Conservation (phyloP, 805 yeast species). For the Metschnikowia peoriensis region DNA sequence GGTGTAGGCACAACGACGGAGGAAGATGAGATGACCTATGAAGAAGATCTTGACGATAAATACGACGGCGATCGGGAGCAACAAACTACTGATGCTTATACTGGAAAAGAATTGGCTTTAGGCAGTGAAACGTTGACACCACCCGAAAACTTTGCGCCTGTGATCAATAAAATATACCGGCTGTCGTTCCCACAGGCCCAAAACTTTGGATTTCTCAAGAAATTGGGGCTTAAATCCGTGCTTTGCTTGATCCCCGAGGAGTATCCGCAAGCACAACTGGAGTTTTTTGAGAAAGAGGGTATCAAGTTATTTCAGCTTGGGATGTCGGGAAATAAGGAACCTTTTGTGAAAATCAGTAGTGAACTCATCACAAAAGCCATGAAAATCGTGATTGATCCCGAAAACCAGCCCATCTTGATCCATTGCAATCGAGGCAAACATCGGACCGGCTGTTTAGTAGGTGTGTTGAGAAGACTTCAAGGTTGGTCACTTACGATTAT, state of each 20-base stretch:
- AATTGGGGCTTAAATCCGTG: slow-evolving; percentile 66
- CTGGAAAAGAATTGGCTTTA: slow-evolving; percentile 9
- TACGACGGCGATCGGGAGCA: slow-evolving; percentile 28
- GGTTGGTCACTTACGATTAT: slow-evolving; percentile 93
- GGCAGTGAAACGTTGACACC: slow-evolving; percentile 43
- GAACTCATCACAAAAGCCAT: slow-evolving; percentile 76
- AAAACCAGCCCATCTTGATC: slow-evolving; percentile 85
- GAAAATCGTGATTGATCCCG: slow-evolving; percentile 77
- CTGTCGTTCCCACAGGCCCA: slow-evolving; percentile 87
- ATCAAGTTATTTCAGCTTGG: slow-evolving; percentile 84
- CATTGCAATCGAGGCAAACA: slow-evolving; percentile 98
- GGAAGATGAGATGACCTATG: slow-evolving; percentile 27
- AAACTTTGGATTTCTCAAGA: slow-evolving; percentile 68
- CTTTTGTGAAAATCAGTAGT: slow-evolving; percentile 72
- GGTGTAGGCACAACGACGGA: slow-evolving; percentile 29
- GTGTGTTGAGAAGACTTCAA: slow-evolving; percentile 84
- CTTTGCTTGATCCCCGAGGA: slow-evolving; percentile 88
- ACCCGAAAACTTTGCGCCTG: slow-evolving; percentile 92
- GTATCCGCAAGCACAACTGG: slow-evolving; percentile 74
- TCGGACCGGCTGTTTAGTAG: slow-evolving; percentile 94
- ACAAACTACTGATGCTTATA: slow-evolving; percentile 13
- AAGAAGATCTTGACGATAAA: slow-evolving; percentile 43
- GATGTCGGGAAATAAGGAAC: slow-evolving; percentile 93
- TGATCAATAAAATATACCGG: slow-evolving; percentile 70
- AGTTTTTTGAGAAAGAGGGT: slow-evolving; percentile 57